A percentile compares a stretch with the other conserved stretches of the same genome.
These are phyloP conservation scores for Deakozyma indianensis DNA, from an alignment of 805 yeast genomes.

Conservation along the genomic window DNA sequence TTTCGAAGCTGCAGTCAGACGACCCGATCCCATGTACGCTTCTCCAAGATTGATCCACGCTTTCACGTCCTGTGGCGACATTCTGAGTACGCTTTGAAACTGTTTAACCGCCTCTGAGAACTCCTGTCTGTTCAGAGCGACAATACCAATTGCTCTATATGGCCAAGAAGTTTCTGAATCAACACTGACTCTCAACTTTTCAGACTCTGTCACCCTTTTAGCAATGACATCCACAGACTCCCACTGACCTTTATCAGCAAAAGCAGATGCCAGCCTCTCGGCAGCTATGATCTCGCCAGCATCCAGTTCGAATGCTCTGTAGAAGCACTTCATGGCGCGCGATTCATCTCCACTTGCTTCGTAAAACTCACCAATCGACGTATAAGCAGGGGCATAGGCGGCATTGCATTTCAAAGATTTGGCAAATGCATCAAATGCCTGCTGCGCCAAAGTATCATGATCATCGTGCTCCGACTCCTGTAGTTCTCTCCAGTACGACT, in stretches of 20 bases:
- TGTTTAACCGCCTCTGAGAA: slow-evolving; percentile 72
- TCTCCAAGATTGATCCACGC: slow-evolving; percentile 98
- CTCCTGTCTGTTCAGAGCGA: slow-evolving; percentile 54
- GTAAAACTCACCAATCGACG: slow-evolving; percentile 69
- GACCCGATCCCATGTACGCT: slow-evolving; percentile 73
- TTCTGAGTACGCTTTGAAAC: slow-evolving; percentile 74
- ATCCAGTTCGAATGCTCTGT: slow-evolving; percentile 81
- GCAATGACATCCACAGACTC: slow-evolving; percentile 66
- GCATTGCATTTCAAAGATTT: slow-evolving; percentile 49
- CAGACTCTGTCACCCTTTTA: slow-evolving; percentile 48
- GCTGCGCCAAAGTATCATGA: slow-evolving; percentile 19
- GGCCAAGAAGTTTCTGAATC: slow-evolving; percentile 48
- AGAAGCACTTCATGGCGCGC: slow-evolving; percentile 75
- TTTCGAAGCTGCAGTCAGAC: slow-evolving; percentile 72
- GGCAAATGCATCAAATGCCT: slow-evolving; percentile 41
- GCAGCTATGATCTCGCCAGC: slow-evolving; percentile 66
- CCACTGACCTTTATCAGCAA: slow-evolving; percentile 65
- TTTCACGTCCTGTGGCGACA: slow-evolving; percentile 49
- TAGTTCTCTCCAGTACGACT: slow-evolving; percentile 30
- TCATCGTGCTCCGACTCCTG: slow-evolving; percentile 14
- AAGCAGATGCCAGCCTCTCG: slow-evolving; percentile 50
- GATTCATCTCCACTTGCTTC: slow-evolving; percentile 40
- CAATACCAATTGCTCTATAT: slow-evolving; percentile 70
- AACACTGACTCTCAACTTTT: slow-evolving; percentile 26
- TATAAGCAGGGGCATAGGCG: slow-evolving; percentile 63